These are phyloP conservation scores for Paramecium pentaurelia DNA, from an alignment of 73 alveolate genomes.

Conservation along the genomic window DNA sequence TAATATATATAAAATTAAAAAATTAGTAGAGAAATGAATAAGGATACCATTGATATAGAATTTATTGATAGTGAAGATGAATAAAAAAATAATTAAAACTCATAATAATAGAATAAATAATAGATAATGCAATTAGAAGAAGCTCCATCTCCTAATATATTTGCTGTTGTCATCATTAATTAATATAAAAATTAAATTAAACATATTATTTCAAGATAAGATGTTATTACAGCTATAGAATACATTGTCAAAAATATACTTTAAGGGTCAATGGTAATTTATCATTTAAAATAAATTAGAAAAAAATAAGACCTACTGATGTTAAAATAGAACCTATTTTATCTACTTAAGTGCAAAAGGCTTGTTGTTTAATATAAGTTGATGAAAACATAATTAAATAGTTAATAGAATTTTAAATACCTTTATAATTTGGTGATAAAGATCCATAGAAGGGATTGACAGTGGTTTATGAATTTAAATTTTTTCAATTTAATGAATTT, in stretches of 20 bases:
- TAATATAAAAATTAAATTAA: not conserved
- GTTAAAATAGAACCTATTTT: not conserved
- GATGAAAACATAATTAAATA: not conserved
- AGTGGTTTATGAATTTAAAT: not conserved
- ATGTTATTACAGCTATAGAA: not conserved
- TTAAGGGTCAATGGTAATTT: not conserved
- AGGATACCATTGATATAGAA: not conserved
- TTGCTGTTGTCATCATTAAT: not conserved
- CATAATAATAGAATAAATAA: too few species aligned
- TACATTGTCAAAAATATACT: not conserved
- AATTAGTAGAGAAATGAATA: too few species aligned
- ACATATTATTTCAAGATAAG: not conserved
- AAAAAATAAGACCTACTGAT: not conserved
- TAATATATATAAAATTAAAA: too few species aligned
- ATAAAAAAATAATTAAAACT: too few species aligned
- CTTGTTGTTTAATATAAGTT: not conserved
- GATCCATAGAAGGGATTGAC: not conserved
- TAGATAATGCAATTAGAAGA: not conserved
- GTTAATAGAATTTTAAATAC: not conserved
- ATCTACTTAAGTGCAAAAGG: not conserved
- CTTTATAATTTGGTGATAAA: not conserved
- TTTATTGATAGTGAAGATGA: not conserved
- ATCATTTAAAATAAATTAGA: not conserved
- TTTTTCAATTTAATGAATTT: not conserved
- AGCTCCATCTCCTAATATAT: not conserved